Base-by-base conservation (phyloP, 106 monocot genomes). In the Chionographis japonica region DNA sequence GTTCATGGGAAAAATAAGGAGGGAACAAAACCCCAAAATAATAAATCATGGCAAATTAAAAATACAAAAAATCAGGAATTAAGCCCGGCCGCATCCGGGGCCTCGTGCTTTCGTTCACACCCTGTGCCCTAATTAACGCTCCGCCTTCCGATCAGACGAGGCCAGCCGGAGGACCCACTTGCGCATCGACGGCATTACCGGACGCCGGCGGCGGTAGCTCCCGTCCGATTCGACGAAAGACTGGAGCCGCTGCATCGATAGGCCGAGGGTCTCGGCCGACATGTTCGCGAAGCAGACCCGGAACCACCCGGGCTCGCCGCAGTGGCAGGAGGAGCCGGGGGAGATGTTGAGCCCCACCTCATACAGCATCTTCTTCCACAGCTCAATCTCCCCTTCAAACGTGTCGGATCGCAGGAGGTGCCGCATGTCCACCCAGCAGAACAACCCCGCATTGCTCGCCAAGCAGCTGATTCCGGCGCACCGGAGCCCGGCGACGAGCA, bases 361-460 rank as follows among this genome's bases (percentile, higher is more conserved):
- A 20, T 80, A 86, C 18, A 95, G 55, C 16, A 95, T 71, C 78
- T 73, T 86, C 86, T 82, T 91, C 95, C 95, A 95, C 11, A 92
- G 79, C 75, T 89, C 76, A 84, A 80, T 86, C 75, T 95, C 95
- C 0, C 78, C 86, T 12, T 86, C 69, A 16, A 86, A 78, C 5
- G 70, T 76, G 17, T 61, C 63, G 8, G 53, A 40, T 7, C 40
- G 46, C 11, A 95, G 50, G 36, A 92, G 78, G 40, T 75, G 77
- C 11, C 90, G 75, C 95, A 95, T 92, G 81, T 92, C 84, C 38
- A 86, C 95, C 95, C 95, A 95, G 65, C 91, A 88, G 75, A 84
- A 95, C 15, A 95, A 56, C 3, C 86, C 91, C 0, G 91, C 86
- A 68, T 89, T 89, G 86, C 91, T 80, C 68, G 74, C 60, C 61